phyloP scores from a whole-genome alignment of 495 filamentous ascomycete genomes.

The Parmelia sp. region DNA sequence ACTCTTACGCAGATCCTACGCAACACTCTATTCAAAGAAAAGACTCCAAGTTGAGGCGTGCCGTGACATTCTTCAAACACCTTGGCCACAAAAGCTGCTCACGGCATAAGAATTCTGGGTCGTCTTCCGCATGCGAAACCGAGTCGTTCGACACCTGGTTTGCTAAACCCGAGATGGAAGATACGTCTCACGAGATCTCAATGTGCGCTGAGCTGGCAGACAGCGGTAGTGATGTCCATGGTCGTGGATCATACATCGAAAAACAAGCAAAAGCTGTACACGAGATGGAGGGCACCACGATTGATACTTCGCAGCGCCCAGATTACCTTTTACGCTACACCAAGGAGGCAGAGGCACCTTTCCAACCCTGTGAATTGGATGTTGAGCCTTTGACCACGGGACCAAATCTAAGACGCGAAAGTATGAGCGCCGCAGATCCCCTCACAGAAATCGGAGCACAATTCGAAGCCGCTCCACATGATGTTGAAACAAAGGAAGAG shows the following conservation, averaged over 20 bases:
- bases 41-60: constrained; percentile 15
- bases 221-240: background rate
- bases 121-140: background rate
- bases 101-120: background rate
- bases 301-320: background rate
- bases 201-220: background rate
- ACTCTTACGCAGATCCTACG: background rate
- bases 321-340: background rate
- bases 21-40: constrained; percentile 6
- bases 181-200: background rate
- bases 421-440: too few species aligned
- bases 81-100: constrained; percentile 7
- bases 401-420: too few species aligned
- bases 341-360: background rate
- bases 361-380: background rate
- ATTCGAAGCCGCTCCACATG: background rate
- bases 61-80: constrained; percentile 21
- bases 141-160: background rate
- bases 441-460: background rate
- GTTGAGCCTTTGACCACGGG: background rate
- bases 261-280: background rate
- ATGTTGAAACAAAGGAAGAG: background rate
- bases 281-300: background rate
- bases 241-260: background rate
- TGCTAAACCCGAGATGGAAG: background rate